Percentiles rank a stretch among this genome's conserved stretches.
Evolutionary conservation across 2,329 filamentous ascomycete genomes (phyloP).

Genomic region (Colletotrichum orbiculare): DNA sequence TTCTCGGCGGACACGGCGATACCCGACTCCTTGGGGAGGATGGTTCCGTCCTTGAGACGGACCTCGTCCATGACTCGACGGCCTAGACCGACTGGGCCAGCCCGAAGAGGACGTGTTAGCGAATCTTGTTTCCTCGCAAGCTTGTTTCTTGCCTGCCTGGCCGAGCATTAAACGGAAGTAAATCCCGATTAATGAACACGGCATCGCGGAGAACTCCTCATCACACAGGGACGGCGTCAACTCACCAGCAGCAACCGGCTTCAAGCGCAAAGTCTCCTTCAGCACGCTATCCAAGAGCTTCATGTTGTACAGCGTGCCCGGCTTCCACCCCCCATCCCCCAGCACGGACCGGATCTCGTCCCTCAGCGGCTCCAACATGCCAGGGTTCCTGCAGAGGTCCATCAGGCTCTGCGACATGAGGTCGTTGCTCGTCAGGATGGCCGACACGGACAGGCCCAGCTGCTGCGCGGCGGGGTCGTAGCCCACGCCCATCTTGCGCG

Average conservation of each 20-base stretch:
- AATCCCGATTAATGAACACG: not conserved
- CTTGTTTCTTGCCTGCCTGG: no score
- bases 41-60: slow-evolving; percentile 36
- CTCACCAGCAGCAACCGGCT: slow-evolving; percentile 24
- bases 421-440: slow-evolving; percentile 42
- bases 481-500: slow-evolving; percentile 13
- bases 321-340: slow-evolving; percentile 11
- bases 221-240: not conserved
- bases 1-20: slow-evolving; percentile 37
- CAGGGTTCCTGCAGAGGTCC: slow-evolving; percentile 37
- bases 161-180: not conserved
- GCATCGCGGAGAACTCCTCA: no score
- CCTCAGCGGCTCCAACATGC: slow-evolving; percentile 38
- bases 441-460: slow-evolving; percentile 38
- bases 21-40: slow-evolving; percentile 40
- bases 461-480: slow-evolving; percentile 32
- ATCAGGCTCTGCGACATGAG: slow-evolving; percentile 38
- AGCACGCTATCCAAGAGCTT: slow-evolving; percentile 30
- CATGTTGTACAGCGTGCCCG: slow-evolving; percentile 20
- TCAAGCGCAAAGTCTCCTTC: slow-evolving; percentile 33
- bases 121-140: no score
- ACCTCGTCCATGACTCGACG: slow-evolving; percentile 22
- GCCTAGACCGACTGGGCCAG: slow-evolving; percentile 20
- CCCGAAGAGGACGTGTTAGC: no score
- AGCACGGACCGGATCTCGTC: slow-evolving; percentile 37